A percentile compares a stretch with the other conserved stretches of the same genome.
Evolutionary conservation across 495 filamentous ascomycete genomes (phyloP).

Genomic region (Apodospora peruviana): DNA sequence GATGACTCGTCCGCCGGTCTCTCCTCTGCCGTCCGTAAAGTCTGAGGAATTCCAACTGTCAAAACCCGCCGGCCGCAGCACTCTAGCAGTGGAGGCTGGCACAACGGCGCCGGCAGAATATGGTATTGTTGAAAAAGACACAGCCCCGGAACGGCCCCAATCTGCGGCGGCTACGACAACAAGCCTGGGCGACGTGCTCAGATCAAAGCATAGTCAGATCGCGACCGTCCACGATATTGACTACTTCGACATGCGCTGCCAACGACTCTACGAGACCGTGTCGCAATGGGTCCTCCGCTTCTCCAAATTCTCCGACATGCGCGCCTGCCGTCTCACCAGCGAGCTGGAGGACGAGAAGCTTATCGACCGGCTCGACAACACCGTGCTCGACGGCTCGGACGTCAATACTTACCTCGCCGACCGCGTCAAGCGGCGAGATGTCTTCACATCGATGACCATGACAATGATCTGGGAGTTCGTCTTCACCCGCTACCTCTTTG

Average conservation of each 20-base stretch:
- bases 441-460: constrained; percentile 97
- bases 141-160: no score
- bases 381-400: constrained; percentile 87
- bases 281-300: constrained; percentile 96
- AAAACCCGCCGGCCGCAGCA: no score
- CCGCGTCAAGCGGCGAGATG: constrained; percentile 76
- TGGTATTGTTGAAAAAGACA: no score
- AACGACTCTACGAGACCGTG: constrained; percentile 86
- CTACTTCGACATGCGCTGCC: constrained; percentile 88
- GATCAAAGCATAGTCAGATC: no score
- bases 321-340: constrained; percentile 70
- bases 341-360: constrained; percentile 84
- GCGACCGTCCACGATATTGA: constrained; percentile 81
- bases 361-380: constrained; percentile 86
- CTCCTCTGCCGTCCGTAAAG: no score
- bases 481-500: constrained; percentile 95
- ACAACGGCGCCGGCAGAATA: no score
- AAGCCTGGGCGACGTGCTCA: no score
- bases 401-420: constrained; percentile 80
- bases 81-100: no score
- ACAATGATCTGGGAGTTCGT: constrained; percentile 97
- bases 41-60: no score
- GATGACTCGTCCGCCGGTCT: no score
- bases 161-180: no score
- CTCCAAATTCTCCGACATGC: constrained; percentile 89